Evolutionary conservation across 2,329 filamentous ascomycete genomes (phyloP), one percentile per base, ranked within the genome.

Genomic region (Colletotrichum eremochloae): DNA sequence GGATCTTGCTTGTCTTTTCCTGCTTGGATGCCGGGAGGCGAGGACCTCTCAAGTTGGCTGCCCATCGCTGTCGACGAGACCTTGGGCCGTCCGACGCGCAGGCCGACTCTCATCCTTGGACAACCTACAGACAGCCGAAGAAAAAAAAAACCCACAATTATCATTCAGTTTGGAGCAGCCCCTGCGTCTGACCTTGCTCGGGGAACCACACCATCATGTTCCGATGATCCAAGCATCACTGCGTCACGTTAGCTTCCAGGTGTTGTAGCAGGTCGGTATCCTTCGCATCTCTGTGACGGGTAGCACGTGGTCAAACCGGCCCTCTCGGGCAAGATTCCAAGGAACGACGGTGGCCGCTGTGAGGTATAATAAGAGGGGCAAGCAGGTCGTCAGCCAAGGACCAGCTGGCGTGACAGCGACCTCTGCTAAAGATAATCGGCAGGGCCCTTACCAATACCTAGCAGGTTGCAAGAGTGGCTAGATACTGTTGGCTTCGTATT

Each of bases 171-270:
- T 33, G 48, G 56, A 33, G 57, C 15, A 50, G n/a, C 29, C 20
- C 31, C 40, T 52, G 40, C 55, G 14, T 8, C 50, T 8, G 31
- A n/a, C 36, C 53, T 52, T 64, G 60, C 60, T 61, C 66, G 55
- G 48, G 14, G 55, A 67, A 69, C 48, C 66, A 69, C 65, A 33
- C 61, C 55, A 70, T 56, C 33, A 46, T 61, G 46, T 24, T 46
- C n/a, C 20, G 15, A 52, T 53, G 14, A 60, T 61, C 20, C 20
- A 24, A 33, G 7, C 42, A 24, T n/a, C 42, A 15, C 8, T 44
- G 65, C 53, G 40, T 68, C 18, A 3, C 44, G n/a, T 38, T 20
- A 8, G 15, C 5, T 38, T 52, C 60, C 46, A 63, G 53, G 31
- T 8, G 33, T 15, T 29, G 20, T 62, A 31, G 20, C 36, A 20